Evolutionary conservation across 1,284 basidiomycete genomes (phyloP), one percentile per base, ranked within the genome.

Genomic region (Veloporphyrellus conicus): DNA sequence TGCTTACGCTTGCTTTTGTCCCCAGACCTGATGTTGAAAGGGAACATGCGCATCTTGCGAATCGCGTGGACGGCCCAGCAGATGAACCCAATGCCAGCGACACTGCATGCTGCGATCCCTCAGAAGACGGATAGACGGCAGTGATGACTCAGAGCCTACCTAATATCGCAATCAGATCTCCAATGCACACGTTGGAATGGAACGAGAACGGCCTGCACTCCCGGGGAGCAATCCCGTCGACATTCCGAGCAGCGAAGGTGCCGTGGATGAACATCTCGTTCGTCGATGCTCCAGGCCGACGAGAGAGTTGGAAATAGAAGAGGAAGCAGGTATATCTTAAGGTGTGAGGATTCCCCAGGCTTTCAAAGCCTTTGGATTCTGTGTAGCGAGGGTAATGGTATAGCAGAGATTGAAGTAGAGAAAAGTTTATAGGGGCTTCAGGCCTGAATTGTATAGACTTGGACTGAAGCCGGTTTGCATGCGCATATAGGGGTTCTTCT

Each of bases 101-200:
- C 10, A 6, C 49, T 38, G 37, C 50, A 57, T 3, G 48, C 54
- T 62, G 36, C 3, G 14, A 23, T 38, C 19, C 7, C 6, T 56
- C 11, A 47, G 29, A 43, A 16, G 32, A 32, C 4, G 27, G 25
- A 34, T 15, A 8, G 22, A 42, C 11, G 31, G 4, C 0, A n/a
- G 7, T 6, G 15, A 6, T 18, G 27, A 18, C 14, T 8, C 12
- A 15, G n/a, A 12, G 52, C 58, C 2, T 34, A 57, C 60, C 61
- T 16, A 55, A 3, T 25, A 65, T 57, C 5, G 43, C 54, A 31
- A 65, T 27, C 16, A 65, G 4, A 42, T 61, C 60, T 0, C 60
- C 59, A 2, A 62, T 27, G 12, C 61, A 61, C 1, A 61, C 49
- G 4, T 42, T 50, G 6, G 41, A 45, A 0, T 48, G 22, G 12